A percentile compares a stretch with the other conserved stretches of the same genome.
phyloP scores from a whole-genome alignment of 1,139 yeast species.

The Candida frijolesensis region DNA sequence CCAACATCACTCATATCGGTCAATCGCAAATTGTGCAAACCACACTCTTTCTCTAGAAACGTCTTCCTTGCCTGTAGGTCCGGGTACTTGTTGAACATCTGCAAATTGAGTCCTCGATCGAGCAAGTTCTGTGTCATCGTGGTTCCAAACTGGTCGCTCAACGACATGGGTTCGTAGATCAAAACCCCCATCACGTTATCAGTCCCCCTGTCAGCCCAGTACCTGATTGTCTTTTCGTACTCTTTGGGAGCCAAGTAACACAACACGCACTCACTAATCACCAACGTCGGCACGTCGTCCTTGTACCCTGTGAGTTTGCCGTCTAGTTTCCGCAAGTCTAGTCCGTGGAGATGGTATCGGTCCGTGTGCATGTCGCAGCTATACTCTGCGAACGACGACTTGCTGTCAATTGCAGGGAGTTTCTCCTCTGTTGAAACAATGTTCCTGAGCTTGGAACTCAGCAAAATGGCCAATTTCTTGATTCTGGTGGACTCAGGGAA shows the following conservation, averaged over 20 bases:
- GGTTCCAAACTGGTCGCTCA: constrained; percentile 71
- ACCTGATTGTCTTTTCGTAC: constrained; percentile 53
- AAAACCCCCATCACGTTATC: constrained; percentile 41
- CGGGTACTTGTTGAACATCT: constrained; percentile 45
- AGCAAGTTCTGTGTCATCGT: constrained; percentile 80
- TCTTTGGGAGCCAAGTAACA: constrained; percentile 72
- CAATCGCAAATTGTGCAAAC: constrained; percentile 28
- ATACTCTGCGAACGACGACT: constrained; percentile 26
- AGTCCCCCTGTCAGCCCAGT: constrained; percentile 30
- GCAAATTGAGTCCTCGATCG: constrained; percentile 72
- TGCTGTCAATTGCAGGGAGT: constrained; percentile 17
- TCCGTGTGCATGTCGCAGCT: constrained; percentile 40
- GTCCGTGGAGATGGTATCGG: constrained; percentile 55
- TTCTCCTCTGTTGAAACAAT: constrained; percentile 20
- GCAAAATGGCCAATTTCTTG: constrained; percentile 58
- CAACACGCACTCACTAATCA: constrained; percentile 86
- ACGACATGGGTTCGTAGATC: constrained; percentile 85
- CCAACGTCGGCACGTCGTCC: constrained; percentile 57
- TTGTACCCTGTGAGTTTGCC: constrained; percentile 26
- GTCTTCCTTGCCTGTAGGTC: constrained; percentile 42
- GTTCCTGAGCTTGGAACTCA: constrained; percentile 24
- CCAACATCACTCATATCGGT: constrained; percentile 64
- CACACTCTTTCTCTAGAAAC: constrained; percentile 31
- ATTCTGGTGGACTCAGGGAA: constrained; percentile 62
- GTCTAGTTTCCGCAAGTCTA: constrained; percentile 51